Percentiles rank a stretch among this genome's conserved stretches.
These are phyloP conservation scores for Peniophora sp. DNA, from an alignment of 1,284 basidiomycete species.

Conservation along the genomic window DNA sequence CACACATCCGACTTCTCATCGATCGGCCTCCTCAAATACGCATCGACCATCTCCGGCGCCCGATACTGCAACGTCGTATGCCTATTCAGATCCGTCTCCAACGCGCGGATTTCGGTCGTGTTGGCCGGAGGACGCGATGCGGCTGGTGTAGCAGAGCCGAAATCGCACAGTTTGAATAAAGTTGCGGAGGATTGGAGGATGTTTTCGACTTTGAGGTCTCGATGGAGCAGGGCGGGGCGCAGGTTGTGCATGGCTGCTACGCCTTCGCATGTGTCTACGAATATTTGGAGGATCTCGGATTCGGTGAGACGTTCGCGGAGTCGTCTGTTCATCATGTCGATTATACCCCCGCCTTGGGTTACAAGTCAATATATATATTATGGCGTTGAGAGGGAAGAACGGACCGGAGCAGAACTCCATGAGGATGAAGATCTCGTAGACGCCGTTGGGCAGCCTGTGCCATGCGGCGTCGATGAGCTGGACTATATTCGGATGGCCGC, in stretches of 20 bases:
- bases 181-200: conserved; percentile 77
- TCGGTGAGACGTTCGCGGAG: conserved; percentile 91
- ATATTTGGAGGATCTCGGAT: conserved; percentile 95
- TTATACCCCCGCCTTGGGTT: conserved; percentile 86
- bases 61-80: conserved; percentile 95
- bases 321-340: conserved; percentile 98
- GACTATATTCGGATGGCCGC: conserved; percentile 89
- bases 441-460: conserved; percentile 73
- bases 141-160: conserved; percentile 86
- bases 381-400: conserved; percentile 11
- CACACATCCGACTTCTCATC: conserved; percentile 88
- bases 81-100: conserved; percentile 90
- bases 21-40: conserved; percentile 73
- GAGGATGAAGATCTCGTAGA: conserved; percentile 95
- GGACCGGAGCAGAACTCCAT: conserved; percentile 91
- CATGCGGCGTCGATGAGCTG: conserved; percentile 93
- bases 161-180: conserved; percentile 96
- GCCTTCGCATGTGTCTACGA: conserved; percentile 90
- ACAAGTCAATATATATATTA: background rate
- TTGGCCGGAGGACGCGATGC: conserved; percentile 60
- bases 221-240: conserved; percentile 84
- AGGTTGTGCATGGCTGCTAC: conserved; percentile 96
- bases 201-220: conserved; percentile 99
- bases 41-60: conserved; percentile 98
- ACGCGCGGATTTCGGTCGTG: conserved; percentile 74